Conservation (phyloP, 345 rosid genomes). For the Trapa incisa region DNA sequence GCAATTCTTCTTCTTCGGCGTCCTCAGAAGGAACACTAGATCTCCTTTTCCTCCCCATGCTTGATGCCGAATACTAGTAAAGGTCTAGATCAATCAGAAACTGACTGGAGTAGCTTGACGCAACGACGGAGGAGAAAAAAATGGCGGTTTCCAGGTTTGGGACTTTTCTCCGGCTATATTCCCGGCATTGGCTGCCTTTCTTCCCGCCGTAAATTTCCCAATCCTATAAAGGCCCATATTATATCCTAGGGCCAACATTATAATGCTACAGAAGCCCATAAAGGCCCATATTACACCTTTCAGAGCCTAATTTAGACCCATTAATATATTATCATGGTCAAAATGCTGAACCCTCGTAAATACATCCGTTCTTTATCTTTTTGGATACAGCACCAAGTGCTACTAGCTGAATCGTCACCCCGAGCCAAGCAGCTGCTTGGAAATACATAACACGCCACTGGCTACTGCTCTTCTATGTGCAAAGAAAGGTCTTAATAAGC, state of each 20-base stretch:
- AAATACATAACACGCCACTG: too few relatives aligned
- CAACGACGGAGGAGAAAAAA: not conserved
- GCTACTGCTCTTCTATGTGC: not conserved
- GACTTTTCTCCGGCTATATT: not conserved
- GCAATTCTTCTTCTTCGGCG: constrained; percentile 15
- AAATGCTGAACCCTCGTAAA: too few relatives aligned
- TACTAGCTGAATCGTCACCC: too few relatives aligned
- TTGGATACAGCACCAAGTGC: too few relatives aligned
- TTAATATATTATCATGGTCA: not conserved
- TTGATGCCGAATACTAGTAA: not conserved
- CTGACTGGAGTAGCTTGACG: not conserved
- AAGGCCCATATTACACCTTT: not conserved
- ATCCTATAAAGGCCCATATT: not conserved
- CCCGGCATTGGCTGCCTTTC: not conserved
- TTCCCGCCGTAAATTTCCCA: not conserved
- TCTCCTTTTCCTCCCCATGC: constrained; percentile 52
- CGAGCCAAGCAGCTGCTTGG: too few relatives aligned
- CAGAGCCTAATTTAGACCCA: not conserved
- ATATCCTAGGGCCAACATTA: not conserved
- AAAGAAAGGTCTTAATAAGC: not conserved
- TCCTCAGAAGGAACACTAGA: constrained; percentile 40
- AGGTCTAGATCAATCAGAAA: not conserved
- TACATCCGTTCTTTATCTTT: too few relatives aligned
- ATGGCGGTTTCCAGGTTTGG: not conserved
- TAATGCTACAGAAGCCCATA: not conserved